Evolutionary conservation across 306 rosid genomes (phyloP).

Genomic region (Alnus glutinosa): DNA sequence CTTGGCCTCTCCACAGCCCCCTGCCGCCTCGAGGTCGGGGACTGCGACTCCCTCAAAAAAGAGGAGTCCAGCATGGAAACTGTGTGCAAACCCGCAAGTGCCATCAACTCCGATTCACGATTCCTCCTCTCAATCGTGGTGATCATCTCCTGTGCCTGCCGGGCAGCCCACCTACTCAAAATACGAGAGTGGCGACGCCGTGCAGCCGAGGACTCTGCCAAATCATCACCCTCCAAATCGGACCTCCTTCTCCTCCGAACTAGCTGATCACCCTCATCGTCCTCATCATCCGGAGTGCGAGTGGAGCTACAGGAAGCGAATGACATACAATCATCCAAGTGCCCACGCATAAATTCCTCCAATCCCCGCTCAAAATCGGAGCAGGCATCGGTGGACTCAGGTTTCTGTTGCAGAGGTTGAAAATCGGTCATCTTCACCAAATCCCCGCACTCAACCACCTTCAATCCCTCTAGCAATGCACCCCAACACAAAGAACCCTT

Average conservation of each 20-base stretch:
- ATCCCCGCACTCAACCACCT: conserved; percentile 36
- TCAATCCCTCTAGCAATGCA: conserved; percentile 35
- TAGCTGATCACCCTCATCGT: conserved; percentile 84
- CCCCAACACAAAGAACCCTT: conserved; percentile 28
- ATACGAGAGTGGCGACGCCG: conserved; percentile 82
- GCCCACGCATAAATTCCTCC: conserved; percentile 94
- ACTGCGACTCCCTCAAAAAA: conserved; percentile 85
- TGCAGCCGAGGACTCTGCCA: conserved; percentile 91
- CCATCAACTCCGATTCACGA: conserved; percentile 94
- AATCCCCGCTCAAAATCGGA: conserved; percentile 79
- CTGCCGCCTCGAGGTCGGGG: conserved; percentile 87
- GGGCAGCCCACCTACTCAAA: conserved; percentile 95
- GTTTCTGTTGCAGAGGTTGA: conserved; percentile 89
- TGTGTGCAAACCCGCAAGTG: conserved; percentile 91
- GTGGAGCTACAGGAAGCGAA: conserved; percentile 94
- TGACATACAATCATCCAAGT: conserved; percentile 93
- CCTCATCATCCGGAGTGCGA: conserved; percentile 73
- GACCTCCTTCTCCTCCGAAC: conserved; percentile 91
- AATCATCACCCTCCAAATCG: conserved; percentile 92
- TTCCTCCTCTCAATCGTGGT: conserved; percentile 97
- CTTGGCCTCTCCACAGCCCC: conserved; percentile 89
- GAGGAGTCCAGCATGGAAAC: conserved; percentile 97
- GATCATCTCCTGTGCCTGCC: conserved; percentile 99
- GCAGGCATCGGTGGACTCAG: conserved; percentile 81
- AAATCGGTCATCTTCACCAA: conserved; percentile 75